Conservation (phyloP, 257 asterid genomes). For the Vinca minor region DNA sequence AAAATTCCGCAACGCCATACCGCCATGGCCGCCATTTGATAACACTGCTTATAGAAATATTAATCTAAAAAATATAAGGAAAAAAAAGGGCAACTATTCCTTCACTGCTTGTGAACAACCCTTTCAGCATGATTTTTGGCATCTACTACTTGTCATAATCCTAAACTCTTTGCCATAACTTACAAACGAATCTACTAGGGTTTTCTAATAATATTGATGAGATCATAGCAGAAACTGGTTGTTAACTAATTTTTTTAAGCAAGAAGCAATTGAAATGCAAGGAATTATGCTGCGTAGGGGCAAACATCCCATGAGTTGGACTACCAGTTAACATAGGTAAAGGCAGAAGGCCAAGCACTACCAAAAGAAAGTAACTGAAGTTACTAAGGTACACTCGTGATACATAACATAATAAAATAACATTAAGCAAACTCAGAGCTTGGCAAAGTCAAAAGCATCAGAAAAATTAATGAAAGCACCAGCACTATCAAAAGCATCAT, state of each 20-base stretch:
- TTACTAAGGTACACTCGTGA: not conserved
- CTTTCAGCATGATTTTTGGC: not conserved
- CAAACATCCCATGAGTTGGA: too few relatives aligned
- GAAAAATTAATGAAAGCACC: not conserved
- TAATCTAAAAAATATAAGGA: too few relatives aligned
- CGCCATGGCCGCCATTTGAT: too few relatives aligned
- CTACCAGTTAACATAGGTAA: not conserved
- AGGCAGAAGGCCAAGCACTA: not conserved
- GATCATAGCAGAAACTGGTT: not conserved
- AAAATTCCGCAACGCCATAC: too few relatives aligned
- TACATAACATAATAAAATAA: too few relatives aligned
- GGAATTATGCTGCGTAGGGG: not conserved
- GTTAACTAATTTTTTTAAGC: not conserved
- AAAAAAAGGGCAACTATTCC: not conserved
- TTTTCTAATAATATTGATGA: not conserved
- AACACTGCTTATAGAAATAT: too few relatives aligned
- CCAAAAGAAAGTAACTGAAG: not conserved
- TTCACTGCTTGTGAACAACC: not conserved
- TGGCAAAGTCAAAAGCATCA: too few relatives aligned
- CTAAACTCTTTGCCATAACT: not conserved
- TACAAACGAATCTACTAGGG: not conserved
- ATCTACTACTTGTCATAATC: not conserved
- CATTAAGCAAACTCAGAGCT: too few relatives aligned
- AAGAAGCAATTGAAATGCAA: not conserved
- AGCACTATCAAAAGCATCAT: not conserved